Evolutionary conservation across 768 basidiomycete species (phyloP), one percentile per base, ranked within the genome.

Genomic region (Lentinula sp.): DNA sequence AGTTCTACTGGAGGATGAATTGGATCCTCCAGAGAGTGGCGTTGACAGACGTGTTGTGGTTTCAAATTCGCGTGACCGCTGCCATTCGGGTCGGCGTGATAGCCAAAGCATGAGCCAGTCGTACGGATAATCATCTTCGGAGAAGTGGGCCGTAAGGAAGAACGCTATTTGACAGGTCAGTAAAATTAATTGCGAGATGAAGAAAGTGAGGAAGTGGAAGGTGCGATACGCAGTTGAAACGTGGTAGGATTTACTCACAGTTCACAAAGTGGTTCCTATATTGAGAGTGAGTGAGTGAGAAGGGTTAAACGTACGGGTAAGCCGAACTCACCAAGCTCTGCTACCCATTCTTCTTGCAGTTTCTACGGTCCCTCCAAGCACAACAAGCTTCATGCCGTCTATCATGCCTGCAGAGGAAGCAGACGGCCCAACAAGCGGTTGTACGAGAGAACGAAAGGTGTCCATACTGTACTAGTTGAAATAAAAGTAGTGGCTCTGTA

Each of bases 91-190:
- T 28, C 89, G 82, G 56, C 89, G 86, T 46, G 89, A 89, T 53
- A 93, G 84, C 91, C 91, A 93, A 35, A 92, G 80, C 89, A 93
- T 93, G 57, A 93, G 80, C 91, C 91, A 93, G 74, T 93, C 91
- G 66, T 92, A 93, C 3, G 91, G 91, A 64, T 89, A 89, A 69
- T 93, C 91, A 72, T 93, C 91, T 74, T 93, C 91, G 65, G 85
- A 88, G 77, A 93, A 93, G 73, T 93, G 89, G 8, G 91, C 91
- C 15, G 91, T 93, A 56, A 93, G 84, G 84, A 93, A 93, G 80
- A 89, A 89, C 0, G 88, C 87, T 88, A 70, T 11, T 39, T 13
- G 50, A 52, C 23, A 10, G 52, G 48, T 49, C 15, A 34, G 40
- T 42, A 23, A 32, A 1, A 35, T 21, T 21, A 10, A 23, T 18